Evolutionary conservation across 768 basidiomycete species (phyloP).

Genomic region (Leucocoprinus sp.): DNA sequence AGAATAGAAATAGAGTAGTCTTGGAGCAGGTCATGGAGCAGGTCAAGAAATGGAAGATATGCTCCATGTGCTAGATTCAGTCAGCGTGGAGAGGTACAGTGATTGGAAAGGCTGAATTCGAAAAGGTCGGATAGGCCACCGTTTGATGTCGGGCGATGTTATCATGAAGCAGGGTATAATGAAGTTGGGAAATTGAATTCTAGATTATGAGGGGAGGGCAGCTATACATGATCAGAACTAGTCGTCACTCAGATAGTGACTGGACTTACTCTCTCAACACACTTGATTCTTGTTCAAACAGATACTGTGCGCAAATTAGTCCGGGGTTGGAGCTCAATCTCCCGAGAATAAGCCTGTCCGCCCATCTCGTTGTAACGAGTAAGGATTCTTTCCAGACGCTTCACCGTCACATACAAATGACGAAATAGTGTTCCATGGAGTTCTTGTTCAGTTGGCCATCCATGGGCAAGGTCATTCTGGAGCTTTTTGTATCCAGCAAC

Average conservation of each 20-base stretch:
- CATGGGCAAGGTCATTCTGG: not conserved
- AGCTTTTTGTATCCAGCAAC: slow-evolving; percentile 9
- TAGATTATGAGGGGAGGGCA: not conserved
- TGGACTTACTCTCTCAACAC: not conserved
- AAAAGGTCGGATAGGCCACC: too few species aligned
- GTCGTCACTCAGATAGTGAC: not conserved
- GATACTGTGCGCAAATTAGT: slow-evolving; percentile 4
- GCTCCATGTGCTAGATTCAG: too few species aligned
- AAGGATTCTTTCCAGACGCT: slow-evolving; percentile 6
- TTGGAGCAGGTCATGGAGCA: not conserved
- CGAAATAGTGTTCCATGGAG: slow-evolving; percentile 9
- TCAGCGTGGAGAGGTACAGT: too few species aligned
- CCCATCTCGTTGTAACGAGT: slow-evolving; percentile 8
- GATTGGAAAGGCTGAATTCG: too few species aligned
- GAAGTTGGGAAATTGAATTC: not conserved
- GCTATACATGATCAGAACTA: not conserved
- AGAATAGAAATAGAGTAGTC: not conserved
- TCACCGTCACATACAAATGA: slow-evolving; percentile 11
- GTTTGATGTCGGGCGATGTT: too few species aligned
- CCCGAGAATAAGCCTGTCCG: slow-evolving; percentile 5
- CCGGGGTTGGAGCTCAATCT: slow-evolving; percentile 2
- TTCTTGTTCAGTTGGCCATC: slow-evolving; percentile 5
- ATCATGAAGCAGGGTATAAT: not conserved
- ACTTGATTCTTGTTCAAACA: slow-evolving; percentile 1
- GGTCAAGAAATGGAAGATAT: too few species aligned